Conservation (phyloP, 2,329 filamentous ascomycete species). For the Fusarium nodosum region DNA sequence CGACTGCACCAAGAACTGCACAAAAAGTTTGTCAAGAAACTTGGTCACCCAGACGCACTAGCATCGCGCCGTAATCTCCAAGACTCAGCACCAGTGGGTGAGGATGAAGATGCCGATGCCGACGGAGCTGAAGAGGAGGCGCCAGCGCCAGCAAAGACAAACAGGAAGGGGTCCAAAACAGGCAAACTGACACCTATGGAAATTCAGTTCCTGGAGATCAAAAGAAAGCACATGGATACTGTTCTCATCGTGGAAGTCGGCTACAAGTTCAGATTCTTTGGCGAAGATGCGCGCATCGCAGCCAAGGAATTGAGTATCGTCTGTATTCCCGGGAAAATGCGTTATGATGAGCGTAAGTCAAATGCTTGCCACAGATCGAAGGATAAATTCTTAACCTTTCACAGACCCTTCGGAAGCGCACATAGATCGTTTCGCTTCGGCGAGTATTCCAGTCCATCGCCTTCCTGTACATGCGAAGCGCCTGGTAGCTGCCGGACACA, state of each 20-base stretch:
- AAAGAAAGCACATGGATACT: conserved; percentile 89
- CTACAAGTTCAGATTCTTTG: conserved; percentile 98
- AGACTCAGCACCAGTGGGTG: conserved; percentile 66
- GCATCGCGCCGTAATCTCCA: conserved; percentile 72
- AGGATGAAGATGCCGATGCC: conserved; percentile 71
- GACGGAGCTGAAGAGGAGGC: conserved; percentile 66
- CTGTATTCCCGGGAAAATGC: conserved; percentile 94
- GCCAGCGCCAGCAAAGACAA: conserved; percentile 59
- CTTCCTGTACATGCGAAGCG: conserved; percentile 94
- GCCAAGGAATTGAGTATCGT: conserved; percentile 94
- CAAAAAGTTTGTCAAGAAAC: conserved; percentile 87
- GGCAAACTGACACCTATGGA: conserved; percentile 95
- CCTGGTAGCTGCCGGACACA: conserved; percentile 91
- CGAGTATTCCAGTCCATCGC: conserved; percentile 93
- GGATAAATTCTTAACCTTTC: conserved; percentile 7
- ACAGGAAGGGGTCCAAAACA: conserved; percentile 78
- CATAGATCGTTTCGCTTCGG: conserved; percentile 90
- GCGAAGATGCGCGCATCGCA: conserved; percentile 90
- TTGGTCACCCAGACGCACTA: conserved; percentile 87
- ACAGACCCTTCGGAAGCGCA: conserved; percentile 89
- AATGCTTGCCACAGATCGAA: conserved; percentile 22
- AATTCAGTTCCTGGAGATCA: conserved; percentile 92
- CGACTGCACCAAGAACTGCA: conserved; percentile 80
- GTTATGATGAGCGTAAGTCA: conserved; percentile 85
- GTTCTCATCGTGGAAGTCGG: conserved; percentile 94